These are phyloP conservation scores for Metschnikowia baotianmanensis DNA, from an alignment of 805 yeast species.

Conservation along the genomic window DNA sequence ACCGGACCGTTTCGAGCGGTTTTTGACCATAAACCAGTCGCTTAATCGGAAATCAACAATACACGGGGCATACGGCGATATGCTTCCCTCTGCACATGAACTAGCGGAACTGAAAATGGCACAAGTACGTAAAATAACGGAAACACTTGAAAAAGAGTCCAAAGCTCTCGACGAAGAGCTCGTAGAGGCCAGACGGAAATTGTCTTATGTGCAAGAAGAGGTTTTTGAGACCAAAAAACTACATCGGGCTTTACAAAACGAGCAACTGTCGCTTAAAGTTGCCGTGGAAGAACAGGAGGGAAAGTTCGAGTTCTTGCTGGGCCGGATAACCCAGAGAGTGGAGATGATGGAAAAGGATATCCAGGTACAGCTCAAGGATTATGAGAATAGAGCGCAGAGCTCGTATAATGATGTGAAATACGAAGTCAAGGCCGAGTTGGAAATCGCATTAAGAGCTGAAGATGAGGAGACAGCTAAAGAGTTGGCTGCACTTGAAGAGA, in stretches of 20 bases:
- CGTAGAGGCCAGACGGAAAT: slow-evolving; percentile 12
- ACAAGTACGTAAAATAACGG: not conserved
- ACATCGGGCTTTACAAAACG: slow-evolving; percentile 12
- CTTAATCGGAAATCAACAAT: slow-evolving; percentile 14
- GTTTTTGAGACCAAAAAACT: slow-evolving; percentile 8
- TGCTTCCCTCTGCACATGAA: not conserved
- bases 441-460: slow-evolving; percentile 14
- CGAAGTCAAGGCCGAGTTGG: slow-evolving; percentile 34
- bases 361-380: slow-evolving; percentile 30
- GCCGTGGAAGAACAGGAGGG: slow-evolving; percentile 12
- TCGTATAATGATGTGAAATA: slow-evolving; percentile 32
- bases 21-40: slow-evolving; percentile 16
- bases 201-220: slow-evolving; percentile 10
- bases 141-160: slow-evolving; percentile 15
- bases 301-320: slow-evolving; percentile 26
- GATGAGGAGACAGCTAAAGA: slow-evolving; percentile 4
- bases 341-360: slow-evolving; percentile 28
- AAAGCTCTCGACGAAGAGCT: slow-evolving; percentile 23
- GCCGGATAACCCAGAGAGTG: slow-evolving; percentile 28
- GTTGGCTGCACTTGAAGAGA: slow-evolving; percentile 1
- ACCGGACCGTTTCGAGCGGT: slow-evolving; percentile 11
- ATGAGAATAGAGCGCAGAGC: slow-evolving; percentile 24
- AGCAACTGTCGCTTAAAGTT: slow-evolving; percentile 5
- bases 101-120: not conserved
- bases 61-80: not conserved